These are phyloP conservation scores for Bullera alba DNA, from an alignment of 768 basidiomycete species.

Conservation along the genomic window DNA sequence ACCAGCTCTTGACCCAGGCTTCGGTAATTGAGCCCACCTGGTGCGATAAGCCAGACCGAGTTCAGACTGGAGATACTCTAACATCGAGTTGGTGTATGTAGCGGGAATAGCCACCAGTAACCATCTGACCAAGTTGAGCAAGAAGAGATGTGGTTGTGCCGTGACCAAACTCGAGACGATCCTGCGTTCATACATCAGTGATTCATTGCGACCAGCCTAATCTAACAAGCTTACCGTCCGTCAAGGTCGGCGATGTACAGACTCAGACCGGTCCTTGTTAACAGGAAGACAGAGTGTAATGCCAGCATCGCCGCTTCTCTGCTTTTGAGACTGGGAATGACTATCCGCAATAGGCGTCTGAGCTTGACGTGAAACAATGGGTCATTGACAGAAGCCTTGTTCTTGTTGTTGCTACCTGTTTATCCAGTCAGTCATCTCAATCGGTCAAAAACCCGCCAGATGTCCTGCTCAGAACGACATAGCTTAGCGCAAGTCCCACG, in stretches of 20 bases:
- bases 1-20: conserved; percentile 20
- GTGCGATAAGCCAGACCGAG: conserved; percentile 49
- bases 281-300: conserved; percentile 80
- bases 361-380: conserved; percentile 81
- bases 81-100: conserved; percentile 54
- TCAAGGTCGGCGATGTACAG: conserved; percentile 91
- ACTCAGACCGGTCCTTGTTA: conserved; percentile 84
- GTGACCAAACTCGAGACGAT: conserved; percentile 93
- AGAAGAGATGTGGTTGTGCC: conserved; percentile 68
- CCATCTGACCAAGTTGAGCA: conserved; percentile 81
- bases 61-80: conserved; percentile 89
- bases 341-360: conserved; percentile 67
- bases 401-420: background rate
- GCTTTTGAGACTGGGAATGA: conserved; percentile 75
- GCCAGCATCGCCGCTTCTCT: conserved; percentile 80
- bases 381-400: conserved; percentile 60
- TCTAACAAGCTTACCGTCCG: conserved; percentile 52
- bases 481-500: background rate
- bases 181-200: conserved; percentile 47
- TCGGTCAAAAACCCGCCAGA: no score
- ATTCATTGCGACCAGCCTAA: background rate
- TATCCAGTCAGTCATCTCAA: no score
- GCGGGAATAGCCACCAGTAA: conserved; percentile 76
- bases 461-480: background rate
- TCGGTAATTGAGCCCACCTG: conserved; percentile 8